Base-by-base conservation (phyloP, 2,329 filamentous ascomycete genomes). In the Fusarium veterinarium region DNA sequence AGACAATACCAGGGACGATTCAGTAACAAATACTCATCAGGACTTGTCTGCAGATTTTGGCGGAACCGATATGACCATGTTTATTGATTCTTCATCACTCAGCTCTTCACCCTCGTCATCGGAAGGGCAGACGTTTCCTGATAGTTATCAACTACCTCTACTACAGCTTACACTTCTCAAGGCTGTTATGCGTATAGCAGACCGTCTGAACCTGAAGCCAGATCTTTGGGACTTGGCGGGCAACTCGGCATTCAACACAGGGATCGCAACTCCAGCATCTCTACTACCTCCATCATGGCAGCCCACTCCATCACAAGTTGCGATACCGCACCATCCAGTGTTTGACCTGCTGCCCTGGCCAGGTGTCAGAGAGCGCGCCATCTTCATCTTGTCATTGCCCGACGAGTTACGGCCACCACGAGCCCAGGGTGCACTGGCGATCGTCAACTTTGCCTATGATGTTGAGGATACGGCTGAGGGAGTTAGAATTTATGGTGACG, bases 271-370 rank as follows among this genome's bases (percentile, higher is more conserved):
- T 48, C 69, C 81, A 74, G 44, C 79, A 13, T 73, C 81, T 17
- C 80, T 83, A 51, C 79, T 90, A 12, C 87, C 86, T 4, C 49
- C 62, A 19, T 82, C 85, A 41, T 86, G 88, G 80, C 85, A 82
- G 37, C 89, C 89, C 17, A 90, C 87, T 1, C 60, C 79, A 14
- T 81, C 84, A 1, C 89, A 90, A 74, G 74, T 83, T 13, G 71
- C 81, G 5, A 79, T 88, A 19, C 85, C 87, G 3, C 89, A 91
- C 69, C 89, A 90, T 71, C 88, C 89, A 3, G 64, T 89, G 17
- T 77, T 91, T 16, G 89, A 91, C 75, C 79, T 90, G 33, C 78
- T 91, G 3, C 89, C 88, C 2, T 91, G 88, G 89, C 87, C 89
- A 3, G 80, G 76, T 23, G 85, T 86, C 40, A 82, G 88, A 12